These are phyloP conservation scores for Rhynchospora tenuis DNA, from an alignment of 176 grass and related monocot species.

Conservation along the genomic window DNA sequence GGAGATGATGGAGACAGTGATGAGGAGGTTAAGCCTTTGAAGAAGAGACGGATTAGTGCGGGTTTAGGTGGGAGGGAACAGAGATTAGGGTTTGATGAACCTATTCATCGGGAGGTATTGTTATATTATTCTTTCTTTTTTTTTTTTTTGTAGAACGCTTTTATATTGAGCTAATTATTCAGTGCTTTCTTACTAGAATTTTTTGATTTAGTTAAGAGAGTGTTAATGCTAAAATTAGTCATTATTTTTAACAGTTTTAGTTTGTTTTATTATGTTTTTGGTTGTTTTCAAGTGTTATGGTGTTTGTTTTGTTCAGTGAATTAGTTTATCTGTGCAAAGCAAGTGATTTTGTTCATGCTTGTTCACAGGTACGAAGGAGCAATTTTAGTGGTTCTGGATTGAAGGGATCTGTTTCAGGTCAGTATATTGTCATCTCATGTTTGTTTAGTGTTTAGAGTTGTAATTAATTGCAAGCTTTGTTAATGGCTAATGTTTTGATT, in stretches of 20 bases:
- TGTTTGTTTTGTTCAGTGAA: background rate
- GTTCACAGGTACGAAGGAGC: constrained; percentile 37
- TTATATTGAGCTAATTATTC: constrained; percentile 5
- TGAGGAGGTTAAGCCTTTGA: constrained; percentile 74
- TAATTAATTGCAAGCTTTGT: constrained; percentile 16
- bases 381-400: constrained; percentile 42
- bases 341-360: background rate
- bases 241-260: background rate
- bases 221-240: background rate
- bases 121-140: constrained; percentile 22
- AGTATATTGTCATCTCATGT: constrained; percentile 11
- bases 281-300: background rate
- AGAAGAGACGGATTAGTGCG: constrained; percentile 80
- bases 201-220: constrained; percentile 33
- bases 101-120: constrained; percentile 47
- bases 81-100: constrained; percentile 21
- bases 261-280: background rate
- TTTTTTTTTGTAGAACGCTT: background rate
- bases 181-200: constrained; percentile 23
- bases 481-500: constrained; percentile 14
- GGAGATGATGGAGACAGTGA: constrained; percentile 41
- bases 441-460: constrained; percentile 8
- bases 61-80: constrained; percentile 4
- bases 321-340: background rate
- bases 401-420: constrained; percentile 62